Conservation (phyloP, 768 basidiomycete species). For the Lactarius tabidus region DNA sequence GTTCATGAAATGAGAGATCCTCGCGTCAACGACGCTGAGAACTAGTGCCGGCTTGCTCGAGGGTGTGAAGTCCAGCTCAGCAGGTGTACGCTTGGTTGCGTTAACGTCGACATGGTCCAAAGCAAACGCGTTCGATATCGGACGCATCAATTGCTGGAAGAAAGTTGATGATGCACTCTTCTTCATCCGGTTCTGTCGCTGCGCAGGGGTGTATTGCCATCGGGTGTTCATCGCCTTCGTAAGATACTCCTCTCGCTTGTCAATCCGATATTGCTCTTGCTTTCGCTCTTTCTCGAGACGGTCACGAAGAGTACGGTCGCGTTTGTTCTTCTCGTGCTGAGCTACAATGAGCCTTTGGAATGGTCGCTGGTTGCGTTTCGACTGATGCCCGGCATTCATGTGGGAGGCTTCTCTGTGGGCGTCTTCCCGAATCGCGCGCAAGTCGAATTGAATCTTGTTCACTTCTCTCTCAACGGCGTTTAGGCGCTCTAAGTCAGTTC, state of each 20-base stretch:
- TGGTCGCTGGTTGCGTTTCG: slow-evolving; percentile 54
- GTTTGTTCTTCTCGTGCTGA: slow-evolving; percentile 79
- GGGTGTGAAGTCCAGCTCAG: slow-evolving; percentile 71
- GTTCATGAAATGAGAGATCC: slow-evolving; percentile 67
- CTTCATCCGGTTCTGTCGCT: slow-evolving; percentile 81
- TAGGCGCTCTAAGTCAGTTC: slow-evolving; percentile 69
- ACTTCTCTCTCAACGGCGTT: slow-evolving; percentile 74
- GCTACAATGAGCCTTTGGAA: slow-evolving; percentile 60
- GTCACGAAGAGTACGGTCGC: slow-evolving; percentile 66
- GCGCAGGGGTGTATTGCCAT: slow-evolving; percentile 46
- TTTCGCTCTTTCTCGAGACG: slow-evolving; percentile 72
- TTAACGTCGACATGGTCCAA: slow-evolving; percentile 49
- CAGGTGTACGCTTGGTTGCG: slow-evolving; percentile 52
- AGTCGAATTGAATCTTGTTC: slow-evolving; percentile 56
- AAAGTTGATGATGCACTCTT: slow-evolving; percentile 82
- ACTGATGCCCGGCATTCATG: slow-evolving; percentile 42
- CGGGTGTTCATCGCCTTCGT: slow-evolving; percentile 64
- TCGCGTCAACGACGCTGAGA: slow-evolving; percentile 68
- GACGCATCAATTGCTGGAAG: slow-evolving; percentile 83
- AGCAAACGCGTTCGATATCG: slow-evolving; percentile 80
- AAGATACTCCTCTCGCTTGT: slow-evolving; percentile 71
- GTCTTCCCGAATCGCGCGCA: slow-evolving; percentile 71
- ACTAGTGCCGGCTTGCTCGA: slow-evolving; percentile 73
- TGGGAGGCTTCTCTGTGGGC: slow-evolving; percentile 59
- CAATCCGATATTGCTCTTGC: slow-evolving; percentile 66